A percentile compares a stretch with the other conserved stretches of the same genome.
Evolutionary conservation across 2,329 filamentous ascomycete species (phyloP).

Genomic region (Fusarium siculi): DNA sequence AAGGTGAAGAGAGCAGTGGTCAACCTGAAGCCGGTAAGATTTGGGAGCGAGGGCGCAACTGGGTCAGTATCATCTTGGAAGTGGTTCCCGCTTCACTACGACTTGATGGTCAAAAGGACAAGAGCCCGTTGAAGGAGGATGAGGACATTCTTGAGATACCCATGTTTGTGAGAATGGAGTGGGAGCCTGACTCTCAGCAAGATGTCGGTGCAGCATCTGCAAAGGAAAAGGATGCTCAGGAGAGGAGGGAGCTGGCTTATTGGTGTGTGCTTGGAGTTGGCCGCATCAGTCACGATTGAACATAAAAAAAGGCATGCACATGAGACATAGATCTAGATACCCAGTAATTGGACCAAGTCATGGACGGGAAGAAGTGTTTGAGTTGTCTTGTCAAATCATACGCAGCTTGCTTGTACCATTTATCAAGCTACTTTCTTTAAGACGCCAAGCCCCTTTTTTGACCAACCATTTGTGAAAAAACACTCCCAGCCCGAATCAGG

Average conservation of each 20-base stretch:
- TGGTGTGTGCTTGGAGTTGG: slow-evolving; percentile 95
- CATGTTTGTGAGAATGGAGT: slow-evolving; percentile 92
- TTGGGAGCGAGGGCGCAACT: slow-evolving; percentile 94
- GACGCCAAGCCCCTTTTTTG: slow-evolving; percentile 62
- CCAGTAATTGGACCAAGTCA: slow-evolving; percentile 46
- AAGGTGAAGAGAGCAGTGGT: slow-evolving; percentile 54
- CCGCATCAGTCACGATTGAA: slow-evolving; percentile 69
- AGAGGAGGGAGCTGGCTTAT: slow-evolving; percentile 90
- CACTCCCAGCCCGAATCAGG: slow-evolving; percentile 45
- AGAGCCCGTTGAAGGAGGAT: slow-evolving; percentile 64
- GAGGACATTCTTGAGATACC: slow-evolving; percentile 85
- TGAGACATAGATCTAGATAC: slow-evolving; percentile 54
- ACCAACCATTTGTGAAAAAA: slow-evolving; percentile 51
- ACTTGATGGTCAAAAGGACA: slow-evolving; percentile 52
- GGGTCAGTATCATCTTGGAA: slow-evolving; percentile 93
- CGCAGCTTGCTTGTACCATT: slow-evolving; percentile 59
- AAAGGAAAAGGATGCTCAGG: slow-evolving; percentile 70
- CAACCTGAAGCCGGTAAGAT: slow-evolving; percentile 89
- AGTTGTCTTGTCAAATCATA: slow-evolving; percentile 52
- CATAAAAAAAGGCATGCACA: slow-evolving; percentile 24
- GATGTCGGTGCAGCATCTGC: slow-evolving; percentile 67
- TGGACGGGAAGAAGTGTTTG: slow-evolving; percentile 45
- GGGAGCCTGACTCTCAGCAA: slow-evolving; percentile 77
- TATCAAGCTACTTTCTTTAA: slow-evolving; percentile 61
- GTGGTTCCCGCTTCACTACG: slow-evolving; percentile 75